Conservation (phyloP, 352 stramenopile species). For the Aphanomyces stellatus region DNA sequence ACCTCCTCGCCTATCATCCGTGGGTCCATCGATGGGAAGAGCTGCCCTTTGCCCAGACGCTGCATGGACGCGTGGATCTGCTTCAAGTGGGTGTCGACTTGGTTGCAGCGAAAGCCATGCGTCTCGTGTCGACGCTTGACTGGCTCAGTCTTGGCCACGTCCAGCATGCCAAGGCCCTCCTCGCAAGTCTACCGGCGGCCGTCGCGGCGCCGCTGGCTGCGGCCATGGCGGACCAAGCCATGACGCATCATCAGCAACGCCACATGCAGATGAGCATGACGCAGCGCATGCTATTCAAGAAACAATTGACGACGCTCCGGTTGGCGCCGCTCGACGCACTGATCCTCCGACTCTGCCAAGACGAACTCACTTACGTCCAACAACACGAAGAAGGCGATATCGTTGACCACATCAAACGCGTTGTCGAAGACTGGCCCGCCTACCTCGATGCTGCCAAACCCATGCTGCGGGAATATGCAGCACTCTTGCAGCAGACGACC, state of each 20-base stretch:
- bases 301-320: background rate
- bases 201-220: background rate
- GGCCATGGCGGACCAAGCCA: background rate
- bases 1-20: background rate
- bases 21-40: slow-evolving; percentile 8
- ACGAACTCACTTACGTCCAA: background rate
- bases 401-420: background rate
- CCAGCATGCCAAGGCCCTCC: background rate
- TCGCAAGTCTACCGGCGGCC: background rate
- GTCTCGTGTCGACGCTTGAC: background rate
- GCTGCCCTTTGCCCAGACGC: background rate
- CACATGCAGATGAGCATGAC: too few relatives aligned
- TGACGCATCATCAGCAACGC: too few relatives aligned
- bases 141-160: background rate
- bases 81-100: background rate
- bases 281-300: background rate
- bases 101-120: background rate
- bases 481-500: background rate
- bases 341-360: background rate
- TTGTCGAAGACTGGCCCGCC: background rate
- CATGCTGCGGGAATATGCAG: background rate
- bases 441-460: background rate
- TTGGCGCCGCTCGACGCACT: background rate
- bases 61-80: background rate
- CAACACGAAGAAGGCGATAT: background rate